A percentile compares a stretch with the other conserved stretches of the same genome.
These are phyloP conservation scores for Kregervanrija pseudodelftensis DNA, from an alignment of 805 yeast species.

Conservation along the genomic window DNA sequence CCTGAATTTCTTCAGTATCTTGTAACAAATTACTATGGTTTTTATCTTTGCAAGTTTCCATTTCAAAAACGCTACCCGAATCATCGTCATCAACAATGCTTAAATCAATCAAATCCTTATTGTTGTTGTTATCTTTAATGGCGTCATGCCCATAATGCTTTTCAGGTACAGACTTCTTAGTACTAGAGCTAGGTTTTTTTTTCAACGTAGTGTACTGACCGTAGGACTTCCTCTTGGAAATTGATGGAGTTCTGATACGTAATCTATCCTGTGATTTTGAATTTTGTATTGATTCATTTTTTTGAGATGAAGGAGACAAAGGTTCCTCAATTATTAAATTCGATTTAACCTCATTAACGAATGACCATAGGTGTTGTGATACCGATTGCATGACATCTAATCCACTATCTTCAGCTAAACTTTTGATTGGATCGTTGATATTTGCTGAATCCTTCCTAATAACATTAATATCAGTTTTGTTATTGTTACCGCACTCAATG, in stretches of 20 bases:
- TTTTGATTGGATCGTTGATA: slow-evolving; percentile 19
- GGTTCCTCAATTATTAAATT: slow-evolving; percentile 21
- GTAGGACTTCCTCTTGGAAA: slow-evolving; percentile 24
- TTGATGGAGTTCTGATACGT: slow-evolving; percentile 20
- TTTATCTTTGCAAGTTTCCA: not conserved
- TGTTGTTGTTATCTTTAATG: not conserved
- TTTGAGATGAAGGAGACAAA: slow-evolving; percentile 1
- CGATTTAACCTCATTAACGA: slow-evolving; percentile 41
- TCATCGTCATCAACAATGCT: slow-evolving; percentile 1
- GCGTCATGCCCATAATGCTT: too few relatives aligned
- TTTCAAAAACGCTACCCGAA: not conserved
- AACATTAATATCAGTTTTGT: slow-evolving; percentile 13
- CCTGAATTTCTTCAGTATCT: slow-evolving; percentile 9
- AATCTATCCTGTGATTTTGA: slow-evolving; percentile 2
- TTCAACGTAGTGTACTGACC: slow-evolving; percentile 20
- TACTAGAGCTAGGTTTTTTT: slow-evolving; percentile 5
- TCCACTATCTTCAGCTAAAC: slow-evolving; percentile 14
- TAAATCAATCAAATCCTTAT: not conserved
- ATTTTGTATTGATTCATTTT: not conserved
- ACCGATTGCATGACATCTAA: slow-evolving; percentile 31
- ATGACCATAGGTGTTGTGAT: slow-evolving; percentile 40
- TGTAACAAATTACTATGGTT: not conserved
- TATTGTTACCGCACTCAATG: slow-evolving; percentile 4
- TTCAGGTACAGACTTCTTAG: not conserved
- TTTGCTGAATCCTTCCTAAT: slow-evolving; percentile 12